Base-by-base conservation (phyloP, 306 rosid species). In the Lagenaria siceraria region DNA sequence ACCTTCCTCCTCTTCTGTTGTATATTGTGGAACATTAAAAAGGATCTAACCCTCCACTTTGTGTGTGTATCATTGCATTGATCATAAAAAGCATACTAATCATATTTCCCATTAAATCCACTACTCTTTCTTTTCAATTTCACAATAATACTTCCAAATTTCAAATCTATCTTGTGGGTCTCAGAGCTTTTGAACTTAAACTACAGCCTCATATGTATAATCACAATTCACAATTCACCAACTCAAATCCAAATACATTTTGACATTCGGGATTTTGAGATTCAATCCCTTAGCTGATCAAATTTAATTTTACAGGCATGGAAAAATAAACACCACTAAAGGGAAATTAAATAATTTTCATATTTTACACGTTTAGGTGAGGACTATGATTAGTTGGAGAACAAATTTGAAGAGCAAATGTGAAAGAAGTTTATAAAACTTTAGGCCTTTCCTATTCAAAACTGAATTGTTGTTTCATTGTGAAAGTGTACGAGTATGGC, bases 401-500 rank as follows among this genome's bases (percentile, higher is more conserved):
- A 35, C 53, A 8, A 29, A 53, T 11, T 38, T 74, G 51, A 8
- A 52, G 33, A 54, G 65, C n/a, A 74, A 54, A 40, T 52, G 62
- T 48, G 51, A 36, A 33, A 35, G 48, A 1, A 29, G 3, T 48
- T 14, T 22, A 56, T 46, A 69, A 69, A 33, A 11, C 22, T 21
- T 48, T 19, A 31, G 25, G 21, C 56, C n/a, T 71, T 63, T 24
- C 42, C 56, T 75, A 80, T 61, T 55, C 59, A 78, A 75, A 82
- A 73, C 78, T 22, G 36, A 27, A 31, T 77, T 62, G 53, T 78
- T 80, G 54, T n/a, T 83, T 92, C 86, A 90, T 83, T 92, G 97
- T 54, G 97, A 95, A 18, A 95, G 89, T 79, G 40, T 87, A 9
- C 96, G 97, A 83, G 96, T 87, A 87, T 92, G 97, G 59, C 79